Base-by-base conservation (phyloP, 1,139 yeast genomes). In the Saccharomyces hybrid region DNA sequence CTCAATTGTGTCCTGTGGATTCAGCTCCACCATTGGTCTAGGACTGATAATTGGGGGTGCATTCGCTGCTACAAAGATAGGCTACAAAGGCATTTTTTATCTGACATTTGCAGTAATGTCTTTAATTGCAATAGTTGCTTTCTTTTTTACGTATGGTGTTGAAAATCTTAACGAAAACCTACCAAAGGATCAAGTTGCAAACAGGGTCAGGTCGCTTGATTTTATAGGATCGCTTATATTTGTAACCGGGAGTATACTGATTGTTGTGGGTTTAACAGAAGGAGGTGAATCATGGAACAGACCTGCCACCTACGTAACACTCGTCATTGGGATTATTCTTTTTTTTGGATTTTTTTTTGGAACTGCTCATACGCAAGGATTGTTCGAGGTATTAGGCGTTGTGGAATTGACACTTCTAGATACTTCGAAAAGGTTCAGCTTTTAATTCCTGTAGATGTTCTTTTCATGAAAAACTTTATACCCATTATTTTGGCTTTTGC, bases 1-100 rank as follows among this genome's bases (percentile, higher is more conserved):
- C 49, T 52, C 59, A 5, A 55, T 58, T 4, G 56, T 72, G 19
- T 51, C 69, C 4, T 28, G 69, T 8, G 61, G 66, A 0, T 51
- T 69, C n/a, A 65, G 69, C n/a, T 60, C 62, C 1, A 50, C 66
- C 19, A 56, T 64, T 12, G 74, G 75, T 2, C 2, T 69, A 11
- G 76, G 76, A 2, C 53, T 64, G 7, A 49, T 73, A 8, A 28
- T 73, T 4, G 76, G 76, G 9, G 77, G 76, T 49, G 76, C 73
- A 0, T 73, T 73, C 51, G 59, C 68, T 2, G 53, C 53, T 27
- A 61, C 73, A 0, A 14, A 28, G 2, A 58, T 70, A 48, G 76
- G 76, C 0, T 72, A 71, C 53, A 61, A 61, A 50, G 69, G 69
- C 1, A 58, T 71, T 12, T 71, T 68, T 50, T 73, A 64, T 48